These are phyloP conservation scores for Xylona heveae DNA, from an alignment of 495 filamentous ascomycete genomes.

Conservation along the genomic window DNA sequence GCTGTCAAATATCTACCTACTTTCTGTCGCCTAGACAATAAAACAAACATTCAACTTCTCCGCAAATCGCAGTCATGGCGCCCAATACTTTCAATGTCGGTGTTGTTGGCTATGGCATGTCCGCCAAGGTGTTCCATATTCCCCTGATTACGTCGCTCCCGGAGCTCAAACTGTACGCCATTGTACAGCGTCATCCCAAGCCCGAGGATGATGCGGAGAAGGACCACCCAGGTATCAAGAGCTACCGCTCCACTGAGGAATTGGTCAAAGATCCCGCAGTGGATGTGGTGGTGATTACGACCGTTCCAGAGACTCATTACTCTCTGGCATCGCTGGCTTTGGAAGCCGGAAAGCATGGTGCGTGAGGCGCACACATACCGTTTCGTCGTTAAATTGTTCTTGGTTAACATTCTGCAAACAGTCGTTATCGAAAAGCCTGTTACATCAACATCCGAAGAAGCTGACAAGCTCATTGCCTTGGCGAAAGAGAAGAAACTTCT, in stretches of 20 bases:
- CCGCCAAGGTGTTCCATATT: conserved; percentile 80
- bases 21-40: too few relatives aligned
- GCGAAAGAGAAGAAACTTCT: conserved; percentile 36
- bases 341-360: conserved; percentile 52
- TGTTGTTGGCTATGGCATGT: conserved; percentile 50
- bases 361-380: background rate
- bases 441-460: conserved; percentile 49
- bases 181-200: conserved; percentile 60
- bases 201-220: conserved; percentile 37
- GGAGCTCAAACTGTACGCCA: conserved; percentile 45
- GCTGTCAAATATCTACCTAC: too few relatives aligned
- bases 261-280: conserved; percentile 43
- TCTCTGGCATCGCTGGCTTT: conserved; percentile 41
- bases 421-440: conserved; percentile 84
- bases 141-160: conserved; percentile 52
- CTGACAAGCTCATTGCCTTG: conserved; percentile 42
- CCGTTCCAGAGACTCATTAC: conserved; percentile 58
- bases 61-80: conserved; percentile 16
- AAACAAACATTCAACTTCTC: too few relatives aligned
- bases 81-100: conserved; percentile 32
- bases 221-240: conserved; percentile 45
- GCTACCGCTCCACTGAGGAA: conserved; percentile 36
- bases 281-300: conserved; percentile 56
- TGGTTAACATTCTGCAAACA: conserved; percentile 4
- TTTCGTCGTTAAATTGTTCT: background rate